phyloP scores from a whole-genome alignment of 2,329 filamentous ascomycete genomes.

The Fusarium camptoceras region DNA sequence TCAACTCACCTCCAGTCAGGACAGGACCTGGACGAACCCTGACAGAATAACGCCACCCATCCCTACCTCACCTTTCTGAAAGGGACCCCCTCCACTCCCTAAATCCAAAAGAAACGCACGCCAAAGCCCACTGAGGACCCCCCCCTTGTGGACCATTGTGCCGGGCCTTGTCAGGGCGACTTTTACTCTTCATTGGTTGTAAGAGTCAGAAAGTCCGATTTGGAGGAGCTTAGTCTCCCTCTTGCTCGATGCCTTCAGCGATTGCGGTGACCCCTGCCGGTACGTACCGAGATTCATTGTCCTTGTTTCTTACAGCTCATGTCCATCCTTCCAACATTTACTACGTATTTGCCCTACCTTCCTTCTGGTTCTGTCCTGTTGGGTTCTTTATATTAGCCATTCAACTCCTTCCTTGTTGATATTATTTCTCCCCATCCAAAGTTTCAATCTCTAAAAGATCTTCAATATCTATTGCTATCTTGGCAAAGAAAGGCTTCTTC shows the following conservation, averaged over 20 bases:
- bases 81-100: constrained; percentile 12
- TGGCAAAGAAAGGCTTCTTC: constrained; percentile 6
- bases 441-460: constrained; percentile 27
- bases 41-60: constrained; percentile 34
- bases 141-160: constrained; percentile 44
- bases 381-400: constrained; percentile 39
- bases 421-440: constrained; percentile 20
- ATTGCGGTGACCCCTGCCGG: constrained; percentile 46
- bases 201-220: constrained; percentile 37
- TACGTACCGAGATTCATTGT: constrained; percentile 42
- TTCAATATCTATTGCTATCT: constrained; percentile 18
- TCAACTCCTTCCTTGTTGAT: constrained; percentile 20
- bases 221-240: constrained; percentile 40
- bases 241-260: constrained; percentile 48
- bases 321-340: constrained; percentile 17
- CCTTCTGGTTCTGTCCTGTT: constrained; percentile 3
- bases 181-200: constrained; percentile 32
- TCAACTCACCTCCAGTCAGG: constrained; percentile 28
- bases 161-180: constrained; percentile 41
- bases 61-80: background rate
- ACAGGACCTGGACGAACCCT: constrained; percentile 17
- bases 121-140: constrained; percentile 38
- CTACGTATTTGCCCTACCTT: constrained; percentile 34
- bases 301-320: constrained; percentile 36
- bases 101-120: constrained; percentile 22